Percentiles rank a stretch among this genome's conserved stretches.
phyloP scores from a whole-genome alignment of 768 basidiomycete genomes.

The Lentinula lateritia region DNA sequence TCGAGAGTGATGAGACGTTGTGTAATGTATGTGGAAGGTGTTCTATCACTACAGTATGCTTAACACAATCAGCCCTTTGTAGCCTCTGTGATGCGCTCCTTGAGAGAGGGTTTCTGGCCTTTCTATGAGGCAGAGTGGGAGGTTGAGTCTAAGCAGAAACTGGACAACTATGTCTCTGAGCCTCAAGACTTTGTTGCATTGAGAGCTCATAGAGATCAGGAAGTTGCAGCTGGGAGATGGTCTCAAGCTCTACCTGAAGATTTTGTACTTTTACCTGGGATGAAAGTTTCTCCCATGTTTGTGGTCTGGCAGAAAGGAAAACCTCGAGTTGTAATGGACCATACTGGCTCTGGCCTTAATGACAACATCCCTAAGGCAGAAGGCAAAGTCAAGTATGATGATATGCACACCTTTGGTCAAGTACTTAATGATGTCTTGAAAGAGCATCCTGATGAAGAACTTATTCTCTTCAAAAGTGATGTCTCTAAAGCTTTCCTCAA shows the following conservation, averaged over 20 bases:
- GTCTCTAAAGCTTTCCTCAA: conserved; percentile 24
- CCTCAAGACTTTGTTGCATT: conserved; percentile 11
- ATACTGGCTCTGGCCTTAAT: conserved; percentile 18
- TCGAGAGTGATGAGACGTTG: too few relatives aligned
- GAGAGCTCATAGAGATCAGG: conserved; percentile 13
- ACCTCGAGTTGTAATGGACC: conserved; percentile 20
- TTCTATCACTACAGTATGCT: too few relatives aligned
- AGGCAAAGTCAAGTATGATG: conserved; percentile 17
- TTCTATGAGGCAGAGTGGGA: conserved; percentile 16
- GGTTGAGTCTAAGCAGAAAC: background rate
- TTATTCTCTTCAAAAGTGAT: conserved; percentile 23
- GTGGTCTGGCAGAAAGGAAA: conserved; percentile 22
- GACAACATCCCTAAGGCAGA: conserved; percentile 13
- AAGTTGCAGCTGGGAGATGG: conserved; percentile 14
- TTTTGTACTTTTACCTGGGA: conserved; percentile 16
- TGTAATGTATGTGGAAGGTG: too few relatives aligned
- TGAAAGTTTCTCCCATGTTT: conserved; percentile 22
- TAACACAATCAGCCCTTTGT: conserved; percentile 15
- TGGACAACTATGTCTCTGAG: conserved; percentile 11
- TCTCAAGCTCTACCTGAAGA: conserved; percentile 1
- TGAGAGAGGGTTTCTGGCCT: conserved; percentile 27
- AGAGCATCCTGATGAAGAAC: background rate
- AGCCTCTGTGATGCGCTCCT: conserved; percentile 13
- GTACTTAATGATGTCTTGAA: conserved; percentile 6
- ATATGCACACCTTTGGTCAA: conserved; percentile 17